These are phyloP conservation scores for Claviceps maximensis DNA, from an alignment of 2,329 filamentous ascomycete species.

Conservation along the genomic window DNA sequence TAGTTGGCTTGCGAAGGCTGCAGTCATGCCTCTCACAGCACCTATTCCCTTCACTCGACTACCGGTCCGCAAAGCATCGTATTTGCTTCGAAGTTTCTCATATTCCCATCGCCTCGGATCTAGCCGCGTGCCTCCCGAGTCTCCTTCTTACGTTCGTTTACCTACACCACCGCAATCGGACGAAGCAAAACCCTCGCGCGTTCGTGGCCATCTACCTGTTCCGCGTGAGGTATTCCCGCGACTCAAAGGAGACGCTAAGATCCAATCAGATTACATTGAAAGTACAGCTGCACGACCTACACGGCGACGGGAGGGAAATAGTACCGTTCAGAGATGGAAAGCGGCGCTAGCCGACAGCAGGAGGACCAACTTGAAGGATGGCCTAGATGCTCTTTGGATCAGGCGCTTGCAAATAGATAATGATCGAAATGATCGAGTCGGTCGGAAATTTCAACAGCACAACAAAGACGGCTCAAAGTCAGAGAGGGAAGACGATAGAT, in stretches of 20 bases:
- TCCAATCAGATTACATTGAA: conserved; percentile 45
- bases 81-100: conserved; percentile 19
- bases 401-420: conserved; percentile 42
- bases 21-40: conserved; percentile 17
- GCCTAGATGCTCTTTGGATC: conserved; percentile 54
- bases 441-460: conserved; percentile 33
- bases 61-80: conserved; percentile 14
- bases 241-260: conserved; percentile 44
- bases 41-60: conserved; percentile 14
- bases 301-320: conserved; percentile 22
- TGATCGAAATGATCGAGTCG: conserved; percentile 24
- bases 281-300: conserved; percentile 44
- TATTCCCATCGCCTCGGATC: conserved; percentile 24
- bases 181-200: conserved; percentile 27
- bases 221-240: conserved; percentile 68
- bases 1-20: not conserved
- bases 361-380: conserved; percentile 57
- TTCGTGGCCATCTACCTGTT: conserved; percentile 72
- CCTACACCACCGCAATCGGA: conserved; percentile 63
- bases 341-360: conserved; percentile 58
- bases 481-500: conserved; percentile 60
- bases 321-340: conserved; percentile 46
- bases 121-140: conserved; percentile 65
- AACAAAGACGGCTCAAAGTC: conserved; percentile 42
- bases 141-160: conserved; percentile 74